A percentile compares a stretch with the other conserved stretches of the same genome.
Evolutionary conservation across 2,329 filamentous ascomycete species (phyloP).

Genomic region (Pseudocercospora vitis): DNA sequence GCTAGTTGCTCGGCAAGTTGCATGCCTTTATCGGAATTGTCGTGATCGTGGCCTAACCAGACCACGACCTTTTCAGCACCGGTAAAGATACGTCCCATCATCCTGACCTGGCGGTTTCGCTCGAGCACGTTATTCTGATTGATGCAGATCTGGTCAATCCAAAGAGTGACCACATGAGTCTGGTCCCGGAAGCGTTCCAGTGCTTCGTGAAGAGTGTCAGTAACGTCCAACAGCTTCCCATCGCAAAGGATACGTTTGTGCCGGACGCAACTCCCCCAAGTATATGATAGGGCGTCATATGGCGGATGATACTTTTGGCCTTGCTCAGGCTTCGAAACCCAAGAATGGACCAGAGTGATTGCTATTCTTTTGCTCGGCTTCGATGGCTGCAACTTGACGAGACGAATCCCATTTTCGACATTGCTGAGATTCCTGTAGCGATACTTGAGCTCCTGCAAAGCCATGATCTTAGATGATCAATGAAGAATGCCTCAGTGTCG

Average conservation of each 20-base stretch:
- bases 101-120: slow-evolving; percentile 34
- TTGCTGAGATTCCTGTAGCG: neutral
- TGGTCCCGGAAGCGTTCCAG: slow-evolving; percentile 32
- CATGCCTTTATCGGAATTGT: slow-evolving; percentile 34
- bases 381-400: slow-evolving; percentile 31
- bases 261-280: slow-evolving; percentile 29
- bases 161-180: slow-evolving; percentile 24
- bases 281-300: slow-evolving; percentile 37
- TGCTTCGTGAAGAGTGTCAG: slow-evolving; percentile 32
- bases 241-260: slow-evolving; percentile 34
- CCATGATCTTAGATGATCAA: no score
- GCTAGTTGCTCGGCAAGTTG: slow-evolving; percentile 32
- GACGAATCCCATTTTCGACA: slow-evolving; percentile 28
- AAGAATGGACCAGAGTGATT: slow-evolving; percentile 32
- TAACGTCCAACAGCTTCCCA: slow-evolving; percentile 28
- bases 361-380: slow-evolving; percentile 29
- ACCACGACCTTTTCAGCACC: slow-evolving; percentile 33
- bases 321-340: slow-evolving; percentile 21
- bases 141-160: slow-evolving; percentile 38
- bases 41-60: slow-evolving; percentile 35
- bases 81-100: slow-evolving; percentile 38
- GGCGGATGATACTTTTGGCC: slow-evolving; percentile 15
- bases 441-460: neutral
- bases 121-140: slow-evolving; percentile 33
- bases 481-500: neutral